Base-by-base conservation (phyloP, 1,284 basidiomycete genomes). In the Marasmius oreades region DNA sequence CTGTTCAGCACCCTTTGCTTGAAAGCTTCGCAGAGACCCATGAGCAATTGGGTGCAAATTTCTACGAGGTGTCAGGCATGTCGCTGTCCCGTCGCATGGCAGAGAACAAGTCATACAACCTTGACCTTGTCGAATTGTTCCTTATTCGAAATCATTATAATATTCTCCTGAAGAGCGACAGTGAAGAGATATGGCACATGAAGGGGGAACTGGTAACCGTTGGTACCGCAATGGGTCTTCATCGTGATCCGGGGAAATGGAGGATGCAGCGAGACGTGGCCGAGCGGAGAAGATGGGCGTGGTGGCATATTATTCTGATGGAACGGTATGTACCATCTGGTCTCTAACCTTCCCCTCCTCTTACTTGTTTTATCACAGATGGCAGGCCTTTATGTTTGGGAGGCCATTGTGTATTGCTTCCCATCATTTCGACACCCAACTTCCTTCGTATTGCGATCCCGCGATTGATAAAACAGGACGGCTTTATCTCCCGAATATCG, bases 311-410 rank as follows among this genome's bases (percentile, higher is more conserved):
- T 60, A 70, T 92, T 47, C 73, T 90, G 54, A 75, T 90, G 33
- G 89, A 92, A 71, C 77, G 89, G 85, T 87, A 50, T 52, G 79
- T 69, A 18, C 20, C 43, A 31, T 44, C 44, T 47, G 33, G 56
- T 62, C 55, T 52, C 34, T 48, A n/a, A 31, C 53, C n/a, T 51
- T 60, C 51, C 16, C 3, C 20, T 63, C 51, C 52, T 53, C 46
- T 60, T 44, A 63, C 47, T 53, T 23, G 55, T 55, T 55, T 47
- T 24, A 16, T 58, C 60, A 26, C 61, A 89, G 87, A 60, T 92
- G 90, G 90, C 88, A 91, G 68, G 85, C 88, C 2, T 92, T 92
- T 71, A 79, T 90, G 77, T 89, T 92, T 67, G 90, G 89, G n/a
- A 79, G 89, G 14, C 89, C 90, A 1, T 72, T 87, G 31, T 74